Conservation (phyloP, 140 eudicot genomes). For the Ambrosia hybrid region DNA sequence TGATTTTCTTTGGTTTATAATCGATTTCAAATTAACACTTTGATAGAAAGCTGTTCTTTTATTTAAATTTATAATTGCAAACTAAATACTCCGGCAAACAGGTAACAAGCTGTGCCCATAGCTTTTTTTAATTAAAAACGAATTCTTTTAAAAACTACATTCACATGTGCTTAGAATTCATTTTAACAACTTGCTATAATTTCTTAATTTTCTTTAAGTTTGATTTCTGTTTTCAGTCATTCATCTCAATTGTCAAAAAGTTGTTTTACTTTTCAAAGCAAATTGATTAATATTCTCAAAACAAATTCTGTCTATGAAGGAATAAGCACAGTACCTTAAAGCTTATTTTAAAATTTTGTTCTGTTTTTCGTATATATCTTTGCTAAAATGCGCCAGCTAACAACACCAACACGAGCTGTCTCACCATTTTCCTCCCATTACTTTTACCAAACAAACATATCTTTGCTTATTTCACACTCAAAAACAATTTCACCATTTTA, state of each 20-base stretch:
- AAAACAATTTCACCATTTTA: conserved; percentile 2
- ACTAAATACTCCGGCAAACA: no score
- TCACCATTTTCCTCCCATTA: conserved; percentile 24
- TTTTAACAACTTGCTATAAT: no score
- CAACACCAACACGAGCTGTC: conserved; percentile 27
- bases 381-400: conserved; percentile 21
- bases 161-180: no score
- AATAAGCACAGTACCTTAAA: conserved; percentile 28
- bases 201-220: no score
- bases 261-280: background rate
- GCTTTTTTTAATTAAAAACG: background rate
- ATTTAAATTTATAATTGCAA: no score
- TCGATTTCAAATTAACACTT: no score
- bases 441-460: conserved; percentile 9
- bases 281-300: background rate
- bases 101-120: no score
- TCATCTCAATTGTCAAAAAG: background rate
- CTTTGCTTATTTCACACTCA: conserved; percentile 3
- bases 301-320: background rate
- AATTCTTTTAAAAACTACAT: no score
- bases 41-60: no score
- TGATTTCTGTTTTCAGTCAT: no score
- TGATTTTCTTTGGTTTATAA: no score
- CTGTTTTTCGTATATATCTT: background rate
- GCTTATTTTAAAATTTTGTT: conserved; percentile 15